A percentile compares a stretch with the other conserved stretches of the same genome.
Evolutionary conservation across 805 yeast genomes (phyloP).

Genomic region (Wickerhamomyces bovis): DNA sequence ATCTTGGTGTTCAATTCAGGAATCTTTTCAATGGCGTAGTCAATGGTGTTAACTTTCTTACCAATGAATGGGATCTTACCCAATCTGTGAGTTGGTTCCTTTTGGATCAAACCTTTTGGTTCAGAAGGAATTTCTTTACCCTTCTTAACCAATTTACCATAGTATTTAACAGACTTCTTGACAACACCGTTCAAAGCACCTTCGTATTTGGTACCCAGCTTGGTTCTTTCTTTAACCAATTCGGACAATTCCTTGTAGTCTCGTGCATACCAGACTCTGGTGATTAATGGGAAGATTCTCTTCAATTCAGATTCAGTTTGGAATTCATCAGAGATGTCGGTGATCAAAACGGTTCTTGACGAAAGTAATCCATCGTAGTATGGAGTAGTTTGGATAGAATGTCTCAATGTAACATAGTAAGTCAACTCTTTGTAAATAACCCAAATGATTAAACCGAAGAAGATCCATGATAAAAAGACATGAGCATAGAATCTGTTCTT

Average conservation of each 20-base stretch:
- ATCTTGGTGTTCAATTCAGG: constrained; percentile 68
- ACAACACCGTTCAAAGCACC: constrained; percentile 56
- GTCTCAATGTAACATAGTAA: constrained; percentile 66
- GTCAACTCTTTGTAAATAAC: constrained; percentile 70
- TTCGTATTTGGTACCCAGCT: constrained; percentile 57
- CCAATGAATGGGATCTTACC: constrained; percentile 61
- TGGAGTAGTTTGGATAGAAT: constrained; percentile 68
- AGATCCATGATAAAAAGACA: constrained; percentile 68
- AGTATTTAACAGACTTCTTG: constrained; percentile 51
- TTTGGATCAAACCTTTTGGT: constrained; percentile 62
- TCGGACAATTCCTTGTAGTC: constrained; percentile 52
- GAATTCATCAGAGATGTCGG: constrained; percentile 47
- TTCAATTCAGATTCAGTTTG: constrained; percentile 46
- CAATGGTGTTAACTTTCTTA: constrained; percentile 78
- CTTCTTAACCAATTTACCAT: constrained; percentile 53
- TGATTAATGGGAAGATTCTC: constrained; percentile 57
- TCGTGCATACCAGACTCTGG: constrained; percentile 57
- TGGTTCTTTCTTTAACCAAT: constrained; percentile 54
- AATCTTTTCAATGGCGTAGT: constrained; percentile 60
- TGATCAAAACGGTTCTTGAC: constrained; percentile 66
- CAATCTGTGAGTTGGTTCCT: constrained; percentile 79
- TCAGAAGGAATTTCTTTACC: constrained; percentile 47
- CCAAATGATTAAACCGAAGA: constrained; percentile 59
- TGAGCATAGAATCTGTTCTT: constrained; percentile 69
- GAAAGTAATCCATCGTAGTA: constrained; percentile 62